Conservation (phyloP, 331 rosid genomes). For the Acacia concinna region DNA sequence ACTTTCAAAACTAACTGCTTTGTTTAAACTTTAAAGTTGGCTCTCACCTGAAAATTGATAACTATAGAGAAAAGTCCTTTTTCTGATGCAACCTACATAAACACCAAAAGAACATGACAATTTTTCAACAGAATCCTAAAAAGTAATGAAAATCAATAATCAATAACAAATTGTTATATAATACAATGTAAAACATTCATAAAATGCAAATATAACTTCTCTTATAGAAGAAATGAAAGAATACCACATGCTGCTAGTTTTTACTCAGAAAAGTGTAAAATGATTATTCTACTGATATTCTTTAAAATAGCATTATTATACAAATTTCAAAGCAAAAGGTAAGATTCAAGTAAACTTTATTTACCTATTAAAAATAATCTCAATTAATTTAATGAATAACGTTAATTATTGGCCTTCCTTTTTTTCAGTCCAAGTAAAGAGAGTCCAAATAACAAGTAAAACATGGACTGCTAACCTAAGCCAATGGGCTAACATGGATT, state of each 20-base stretch:
- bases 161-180: background rate
- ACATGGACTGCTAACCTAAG: background rate
- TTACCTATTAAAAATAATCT: too few species aligned
- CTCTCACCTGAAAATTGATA: conserved; percentile 84
- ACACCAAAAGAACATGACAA: conserved; percentile 14
- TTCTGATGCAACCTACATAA: conserved; percentile 82
- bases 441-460: background rate
- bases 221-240: background rate
- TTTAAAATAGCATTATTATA: conserved; percentile 16
- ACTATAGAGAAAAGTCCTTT: conserved; percentile 87
- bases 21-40: conserved; percentile 22
- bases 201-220: conserved; percentile 14
- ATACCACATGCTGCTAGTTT: background rate
- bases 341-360: too few species aligned
- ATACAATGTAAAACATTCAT: background rate
- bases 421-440: background rate
- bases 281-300: conserved; percentile 26
- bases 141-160: background rate
- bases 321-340: background rate
- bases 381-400: background rate
- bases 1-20: conserved; percentile 27
- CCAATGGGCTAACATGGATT: background rate
- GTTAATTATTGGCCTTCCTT: background rate
- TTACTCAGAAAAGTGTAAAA: conserved; percentile 8
- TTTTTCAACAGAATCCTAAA: conserved; percentile 15